Base-by-base conservation (phyloP, 2,329 filamentous ascomycete genomes). In the Herpotrichia juniperi region DNA sequence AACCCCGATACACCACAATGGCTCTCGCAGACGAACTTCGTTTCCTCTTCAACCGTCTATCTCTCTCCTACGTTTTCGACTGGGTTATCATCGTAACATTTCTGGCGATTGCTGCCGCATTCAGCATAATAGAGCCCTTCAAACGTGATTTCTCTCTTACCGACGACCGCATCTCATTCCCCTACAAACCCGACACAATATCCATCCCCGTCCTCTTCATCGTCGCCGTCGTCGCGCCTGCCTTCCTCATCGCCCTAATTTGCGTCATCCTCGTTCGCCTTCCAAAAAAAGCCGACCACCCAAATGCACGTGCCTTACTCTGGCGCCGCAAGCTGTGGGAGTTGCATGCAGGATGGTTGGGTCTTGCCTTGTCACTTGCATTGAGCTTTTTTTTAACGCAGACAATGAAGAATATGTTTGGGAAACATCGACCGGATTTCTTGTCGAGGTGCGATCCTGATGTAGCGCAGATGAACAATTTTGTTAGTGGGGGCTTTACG, bases 401-500 rank as follows among this genome's bases (percentile, higher is more conserved):
- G 32, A 46, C 22, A 22, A 35, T 34, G 40, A 50, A 50, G 48
- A 50, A 50, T 21, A 39, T 50, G 9, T 50, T 50, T 26, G 48
- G 48, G 3, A 50, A 50, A 16, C 48, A 39, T 21, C 48, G 48
- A 11, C 48, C 48, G 11, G 48, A 46, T 25, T 50, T 50, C 26
- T 31, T 50, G 8, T 25, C 40, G 4, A 10, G 48, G 10, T 46
- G 48, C 26, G 46, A 46, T 35, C 48, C 48, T 2, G 28, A 50
- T 8, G 14, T 50, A 22, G 22, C 6, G n/a, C 11, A 34, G 6
- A 22, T 45, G 26, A 21, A 30, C 12, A 39, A 50, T 24, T 50
- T 32, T 26, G 17, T 25, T 14, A 42, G 28, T 4, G 48, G 42
- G 3, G 48, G 48, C n/a, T 50, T 19, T 31, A 46, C 39, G 25